phyloP scores from a whole-genome alignment of 495 filamentous ascomycete species.

The Trichoderma asperelloides region DNA sequence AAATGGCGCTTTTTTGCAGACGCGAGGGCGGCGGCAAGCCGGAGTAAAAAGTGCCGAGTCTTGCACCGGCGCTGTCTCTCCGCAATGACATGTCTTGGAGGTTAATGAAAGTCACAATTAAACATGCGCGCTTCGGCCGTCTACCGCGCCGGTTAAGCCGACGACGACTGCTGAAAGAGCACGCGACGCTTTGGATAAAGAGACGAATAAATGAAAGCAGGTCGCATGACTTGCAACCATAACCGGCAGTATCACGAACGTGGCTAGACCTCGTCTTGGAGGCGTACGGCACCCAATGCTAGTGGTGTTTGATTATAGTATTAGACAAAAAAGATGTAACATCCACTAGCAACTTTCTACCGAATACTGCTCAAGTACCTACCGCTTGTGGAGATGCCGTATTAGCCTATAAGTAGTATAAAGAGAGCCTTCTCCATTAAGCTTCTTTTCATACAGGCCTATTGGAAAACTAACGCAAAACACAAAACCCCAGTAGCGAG shows the following conservation, averaged over 20 bases:
- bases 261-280: neutral
- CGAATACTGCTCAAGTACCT: too few species aligned
- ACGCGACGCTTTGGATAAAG: neutral
- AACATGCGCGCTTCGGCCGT: neutral
- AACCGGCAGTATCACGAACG: neutral
- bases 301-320: too few species aligned
- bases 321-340: too few species aligned
- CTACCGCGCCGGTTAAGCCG: neutral
- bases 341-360: too few species aligned
- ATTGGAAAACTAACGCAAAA: too few species aligned
- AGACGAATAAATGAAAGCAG: neutral
- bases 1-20: neutral
- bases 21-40: neutral
- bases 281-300: neutral
- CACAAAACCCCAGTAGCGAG: too few species aligned
- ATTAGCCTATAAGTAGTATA: too few species aligned
- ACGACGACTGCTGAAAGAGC: neutral
- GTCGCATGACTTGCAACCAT: neutral
- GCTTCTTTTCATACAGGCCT: too few species aligned
- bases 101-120: neutral
- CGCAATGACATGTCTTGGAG: neutral
- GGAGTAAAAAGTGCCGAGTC: neutral
- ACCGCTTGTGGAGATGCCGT: too few species aligned
- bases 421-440: too few species aligned
- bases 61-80: neutral